These are phyloP conservation scores for Neurospora sp. DNA, from an alignment of 495 filamentous ascomycete species.

Conservation along the genomic window DNA sequence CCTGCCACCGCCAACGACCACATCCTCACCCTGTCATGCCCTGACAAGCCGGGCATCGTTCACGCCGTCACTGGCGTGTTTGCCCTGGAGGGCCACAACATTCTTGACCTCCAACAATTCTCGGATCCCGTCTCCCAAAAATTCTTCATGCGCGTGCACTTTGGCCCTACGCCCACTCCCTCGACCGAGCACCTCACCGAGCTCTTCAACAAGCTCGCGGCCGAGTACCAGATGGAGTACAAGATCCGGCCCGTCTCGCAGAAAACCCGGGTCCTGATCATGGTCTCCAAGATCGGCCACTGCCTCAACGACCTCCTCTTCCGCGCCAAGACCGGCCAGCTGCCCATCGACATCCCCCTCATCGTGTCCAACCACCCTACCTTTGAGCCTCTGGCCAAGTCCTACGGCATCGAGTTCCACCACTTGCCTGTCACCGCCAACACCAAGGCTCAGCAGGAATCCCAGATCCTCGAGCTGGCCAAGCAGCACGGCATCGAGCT, in stretches of 20 bases:
- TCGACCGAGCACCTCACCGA: constrained; percentile 35
- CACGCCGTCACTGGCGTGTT: constrained; percentile 65
- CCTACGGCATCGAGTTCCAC: constrained; percentile 61
- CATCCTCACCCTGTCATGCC: constrained; percentile 66
- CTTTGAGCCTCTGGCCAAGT: constrained; percentile 53
- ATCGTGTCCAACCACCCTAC: constrained; percentile 68
- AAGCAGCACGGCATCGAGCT: constrained; percentile 55
- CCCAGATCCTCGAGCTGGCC: constrained; percentile 53
- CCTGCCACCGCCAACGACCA: constrained; percentile 34
- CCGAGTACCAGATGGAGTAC: constrained; percentile 50
- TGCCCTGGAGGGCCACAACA: constrained; percentile 55
- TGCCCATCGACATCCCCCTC: constrained; percentile 58
- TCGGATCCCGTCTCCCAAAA: constrained; percentile 52
- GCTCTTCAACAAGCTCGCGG: constrained; percentile 45
- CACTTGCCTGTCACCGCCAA: constrained; percentile 58
- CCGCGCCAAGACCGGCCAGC: constrained; percentile 51
- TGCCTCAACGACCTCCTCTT: constrained; percentile 74
- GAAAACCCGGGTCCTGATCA: constrained; percentile 64
- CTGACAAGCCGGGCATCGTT: constrained; percentile 66
- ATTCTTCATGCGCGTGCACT: constrained; percentile 75
- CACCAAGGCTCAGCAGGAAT: constrained; percentile 60
- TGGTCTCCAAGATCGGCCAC: constrained; percentile 75
- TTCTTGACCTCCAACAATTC: constrained; percentile 66
- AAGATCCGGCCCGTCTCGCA: constrained; percentile 48
- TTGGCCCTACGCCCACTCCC: constrained; percentile 37